Conservation (phyloP, 768 basidiomycete genomes). For the Udeniomyces megalosporus region DNA sequence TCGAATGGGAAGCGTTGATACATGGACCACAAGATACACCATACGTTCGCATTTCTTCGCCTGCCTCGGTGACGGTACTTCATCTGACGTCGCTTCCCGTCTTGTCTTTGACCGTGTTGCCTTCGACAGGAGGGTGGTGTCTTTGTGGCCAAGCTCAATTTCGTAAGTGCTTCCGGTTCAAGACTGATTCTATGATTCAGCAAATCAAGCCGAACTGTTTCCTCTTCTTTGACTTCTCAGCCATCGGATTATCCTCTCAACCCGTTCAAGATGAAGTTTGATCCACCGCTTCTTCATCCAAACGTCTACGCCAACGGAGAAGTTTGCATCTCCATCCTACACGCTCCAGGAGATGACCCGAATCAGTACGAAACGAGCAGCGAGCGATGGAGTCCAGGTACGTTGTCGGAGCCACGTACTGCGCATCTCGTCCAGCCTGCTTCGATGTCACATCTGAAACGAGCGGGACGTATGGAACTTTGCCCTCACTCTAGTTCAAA, state of each 20-base stretch:
- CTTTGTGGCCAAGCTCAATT: conserved; percentile 63
- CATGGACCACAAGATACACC: conserved; percentile 88
- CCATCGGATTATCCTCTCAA: conserved; percentile 89
- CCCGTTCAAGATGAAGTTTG: conserved; percentile 99
- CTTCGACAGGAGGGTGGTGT: conserved; percentile 34
- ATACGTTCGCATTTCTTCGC: neutral
- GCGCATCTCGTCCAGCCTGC: too few relatives aligned
- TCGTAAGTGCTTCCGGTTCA: conserved; percentile 42
- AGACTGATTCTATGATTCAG: conserved; percentile 8
- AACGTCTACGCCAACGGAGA: conserved; percentile 95
- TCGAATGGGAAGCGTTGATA: conserved; percentile 90
- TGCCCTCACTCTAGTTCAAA: too few relatives aligned
- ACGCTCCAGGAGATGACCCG: conserved; percentile 49
- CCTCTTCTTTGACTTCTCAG: conserved; percentile 30
- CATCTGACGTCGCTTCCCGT: conserved; percentile 1
- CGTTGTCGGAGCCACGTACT: too few relatives aligned
- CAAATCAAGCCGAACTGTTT: too few relatives aligned
- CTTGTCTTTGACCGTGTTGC: neutral
- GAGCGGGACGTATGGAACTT: too few relatives aligned
- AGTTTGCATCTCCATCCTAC: conserved; percentile 95
- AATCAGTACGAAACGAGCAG: conserved; percentile 81
- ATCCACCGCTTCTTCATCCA: conserved; percentile 91
- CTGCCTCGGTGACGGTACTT: neutral
- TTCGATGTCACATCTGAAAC: too few relatives aligned
- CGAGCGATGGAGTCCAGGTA: conserved; percentile 97